These are phyloP conservation scores for Carpinus fangiana DNA, from an alignment of 306 rosid genomes.

Conservation along the genomic window DNA sequence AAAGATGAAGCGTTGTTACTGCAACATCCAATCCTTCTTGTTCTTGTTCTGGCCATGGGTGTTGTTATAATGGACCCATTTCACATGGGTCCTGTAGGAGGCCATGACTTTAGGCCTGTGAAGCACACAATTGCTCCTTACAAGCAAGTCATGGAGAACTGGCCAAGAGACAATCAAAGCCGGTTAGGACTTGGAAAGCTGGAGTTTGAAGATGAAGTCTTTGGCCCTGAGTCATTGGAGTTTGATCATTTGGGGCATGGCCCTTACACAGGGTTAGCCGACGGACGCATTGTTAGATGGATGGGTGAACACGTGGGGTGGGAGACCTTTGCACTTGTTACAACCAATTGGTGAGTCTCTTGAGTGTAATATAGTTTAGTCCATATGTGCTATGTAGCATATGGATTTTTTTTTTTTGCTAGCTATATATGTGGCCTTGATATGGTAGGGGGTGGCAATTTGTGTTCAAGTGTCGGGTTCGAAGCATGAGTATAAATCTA, in stretches of 20 bases:
- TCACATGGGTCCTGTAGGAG: slow-evolving; percentile 66
- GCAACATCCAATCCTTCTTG: slow-evolving; percentile 66
- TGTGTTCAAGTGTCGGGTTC: too few relatives aligned
- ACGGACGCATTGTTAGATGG: slow-evolving; percentile 94
- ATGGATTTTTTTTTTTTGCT: too few relatives aligned
- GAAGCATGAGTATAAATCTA: too few relatives aligned
- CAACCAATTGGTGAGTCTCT: slow-evolving; percentile 62
- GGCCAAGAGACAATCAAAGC: slow-evolving; percentile 87
- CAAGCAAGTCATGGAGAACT: slow-evolving; percentile 65
- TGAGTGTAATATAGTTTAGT: neutral
- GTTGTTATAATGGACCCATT: slow-evolving; percentile 85
- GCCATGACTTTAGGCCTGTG: slow-evolving; percentile 70
- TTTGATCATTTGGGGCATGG: slow-evolving; percentile 75
- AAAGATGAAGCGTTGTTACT: slow-evolving; percentile 63
- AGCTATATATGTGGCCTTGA: too few relatives aligned
- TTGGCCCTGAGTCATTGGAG: slow-evolving; percentile 91
- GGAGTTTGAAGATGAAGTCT: slow-evolving; percentile 67
- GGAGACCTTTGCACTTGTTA: slow-evolving; percentile 88
- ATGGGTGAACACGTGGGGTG: slow-evolving; percentile 82
- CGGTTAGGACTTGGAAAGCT: slow-evolving; percentile 59
- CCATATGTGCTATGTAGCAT: neutral
- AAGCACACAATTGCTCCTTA: slow-evolving; percentile 81
- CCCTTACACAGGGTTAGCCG: slow-evolving; percentile 86
- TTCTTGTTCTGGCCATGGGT: slow-evolving; percentile 56
- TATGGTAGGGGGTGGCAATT: too few relatives aligned